Evolutionary conservation across 352 stramenopile genomes (phyloP), one percentile per base, ranked within the genome.

Genomic region (Phytophthora vignae): DNA sequence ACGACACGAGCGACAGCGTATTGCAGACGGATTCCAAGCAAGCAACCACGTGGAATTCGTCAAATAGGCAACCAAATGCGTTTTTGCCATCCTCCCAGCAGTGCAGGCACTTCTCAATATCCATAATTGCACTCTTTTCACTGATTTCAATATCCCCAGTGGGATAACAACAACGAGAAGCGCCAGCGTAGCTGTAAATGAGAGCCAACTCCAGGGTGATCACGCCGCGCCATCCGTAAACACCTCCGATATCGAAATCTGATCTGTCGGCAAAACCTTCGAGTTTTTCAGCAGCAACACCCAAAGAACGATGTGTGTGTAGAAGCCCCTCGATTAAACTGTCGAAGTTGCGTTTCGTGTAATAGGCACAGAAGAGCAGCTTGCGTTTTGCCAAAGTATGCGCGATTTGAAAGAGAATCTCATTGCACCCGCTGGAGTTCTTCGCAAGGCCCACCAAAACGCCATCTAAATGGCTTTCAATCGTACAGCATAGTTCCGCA

Each of bases 181-280:
- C 42, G 6, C 48, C 59, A 52, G 55, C 68, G 61, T 90, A 90
- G 48, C 78, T 85, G 7, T 25, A 46, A 21, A 83, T 54, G 2
- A 88, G 55, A 55, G 64, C 27, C 62, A 91, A 75, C 60, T 94
- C 86, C 72, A 91, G 81, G 4, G 69, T 66, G 29, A 92, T 61
- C 7, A 92, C 76, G 4, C 87, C 84, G 50, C 82, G 75, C 87
- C 84, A 94, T 21, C 80, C 87, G 59, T 81, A 83, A 8, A 83
- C 75, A 25, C 81, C 84, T 44, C 83, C 87, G 10, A 88, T 17
- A 62, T 89, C 80, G 19, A 78, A 50, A 67, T n/a, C 44, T 38
- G 29, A n/a, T 19, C 17, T 27, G 44, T 22, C 44, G 14, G 27
- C 5, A 9, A 64, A 60, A 10, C 2, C 22, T 4, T 63, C 25